These are phyloP conservation scores for Penicillium sp. DNA, from an alignment of 2,329 filamentous ascomycete genomes.

Conservation along the genomic window DNA sequence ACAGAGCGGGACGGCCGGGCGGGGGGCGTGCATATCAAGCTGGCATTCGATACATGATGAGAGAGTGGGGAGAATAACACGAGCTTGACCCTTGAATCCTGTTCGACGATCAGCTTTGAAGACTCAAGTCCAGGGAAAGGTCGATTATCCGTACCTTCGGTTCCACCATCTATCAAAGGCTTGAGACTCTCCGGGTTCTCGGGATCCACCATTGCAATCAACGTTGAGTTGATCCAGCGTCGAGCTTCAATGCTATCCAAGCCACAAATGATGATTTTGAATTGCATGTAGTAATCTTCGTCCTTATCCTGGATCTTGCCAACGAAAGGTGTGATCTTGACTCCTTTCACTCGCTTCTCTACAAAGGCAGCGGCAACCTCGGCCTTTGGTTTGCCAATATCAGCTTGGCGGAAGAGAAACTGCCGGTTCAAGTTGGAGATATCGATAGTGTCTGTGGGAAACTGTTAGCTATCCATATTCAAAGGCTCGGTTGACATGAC, in stretches of 20 bases:
- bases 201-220: conserved; percentile 85
- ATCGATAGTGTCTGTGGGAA: conserved; percentile 80
- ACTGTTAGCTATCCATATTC: background rate
- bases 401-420: conserved; percentile 87
- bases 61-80: conserved; percentile 87
- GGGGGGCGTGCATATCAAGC: conserved; percentile 96
- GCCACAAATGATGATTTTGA: conserved; percentile 90
- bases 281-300: conserved; percentile 95
- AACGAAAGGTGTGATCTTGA: conserved; percentile 91
- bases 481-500: conserved; percentile 23
- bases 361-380: conserved; percentile 92
- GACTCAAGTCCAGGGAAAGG: background rate
- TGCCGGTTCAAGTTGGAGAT: conserved; percentile 98
- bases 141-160: conserved; percentile 63
- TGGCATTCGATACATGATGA: conserved; percentile 98
- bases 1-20: conserved; percentile 93
- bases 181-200: conserved; percentile 84
- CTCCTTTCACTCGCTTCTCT: conserved; percentile 82
- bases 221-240: conserved; percentile 96
- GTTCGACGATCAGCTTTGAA: conserved; percentile 7
- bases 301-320: conserved; percentile 97
- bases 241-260: conserved; percentile 95
- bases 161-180: conserved; percentile 93
- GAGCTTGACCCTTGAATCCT: conserved; percentile 95
- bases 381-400: conserved; percentile 93